phyloP scores from a whole-genome alignment of 306 rosid genomes.

The Mucuna pruriens region DNA sequence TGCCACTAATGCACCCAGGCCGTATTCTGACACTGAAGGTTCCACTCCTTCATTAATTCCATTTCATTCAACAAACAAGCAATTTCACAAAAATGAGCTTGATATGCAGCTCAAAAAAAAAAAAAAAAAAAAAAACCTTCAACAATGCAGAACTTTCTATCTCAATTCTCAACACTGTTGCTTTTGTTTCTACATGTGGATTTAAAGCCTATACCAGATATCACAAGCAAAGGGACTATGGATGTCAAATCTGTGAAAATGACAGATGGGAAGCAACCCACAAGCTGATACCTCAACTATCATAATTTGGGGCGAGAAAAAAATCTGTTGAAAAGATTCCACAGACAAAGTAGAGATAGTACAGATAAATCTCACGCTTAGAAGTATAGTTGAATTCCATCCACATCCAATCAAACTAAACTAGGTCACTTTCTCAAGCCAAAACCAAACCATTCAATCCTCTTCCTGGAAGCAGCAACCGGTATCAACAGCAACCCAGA shows the following conservation, averaged over 20 bases:
- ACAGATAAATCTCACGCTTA: not conserved
- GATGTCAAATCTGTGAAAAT: conserved; percentile 30
- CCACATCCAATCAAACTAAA: conserved; percentile 24
- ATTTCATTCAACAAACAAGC: conserved; percentile 25
- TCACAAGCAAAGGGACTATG: conserved; percentile 3
- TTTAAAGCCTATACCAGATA: conserved; percentile 17
- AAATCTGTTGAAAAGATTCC: conserved; percentile 19
- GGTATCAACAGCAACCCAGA: not conserved
- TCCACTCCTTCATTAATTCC: conserved; percentile 19
- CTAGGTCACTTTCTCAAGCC: conserved; percentile 23
- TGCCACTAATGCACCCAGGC: not conserved
- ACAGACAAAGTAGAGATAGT: conserved; percentile 21
- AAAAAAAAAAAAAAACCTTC: not conserved
- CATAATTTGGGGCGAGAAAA: not conserved
- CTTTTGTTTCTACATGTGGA: not conserved
- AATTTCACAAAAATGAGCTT: conserved; percentile 25
- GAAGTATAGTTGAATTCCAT: conserved; percentile 13
- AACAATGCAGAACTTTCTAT: conserved; percentile 14
- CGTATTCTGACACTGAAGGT: conserved; percentile 7
- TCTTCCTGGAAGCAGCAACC: not conserved
- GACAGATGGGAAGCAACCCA: conserved; percentile 7
- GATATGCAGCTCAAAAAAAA: conserved; percentile 17
- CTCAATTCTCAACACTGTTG: conserved; percentile 4
- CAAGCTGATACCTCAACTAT: not conserved
- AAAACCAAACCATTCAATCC: conserved; percentile 35